Base-by-base conservation (phyloP, 202 grass and related monocot genomes). In the Dendrocalamus latiflorus region DNA sequence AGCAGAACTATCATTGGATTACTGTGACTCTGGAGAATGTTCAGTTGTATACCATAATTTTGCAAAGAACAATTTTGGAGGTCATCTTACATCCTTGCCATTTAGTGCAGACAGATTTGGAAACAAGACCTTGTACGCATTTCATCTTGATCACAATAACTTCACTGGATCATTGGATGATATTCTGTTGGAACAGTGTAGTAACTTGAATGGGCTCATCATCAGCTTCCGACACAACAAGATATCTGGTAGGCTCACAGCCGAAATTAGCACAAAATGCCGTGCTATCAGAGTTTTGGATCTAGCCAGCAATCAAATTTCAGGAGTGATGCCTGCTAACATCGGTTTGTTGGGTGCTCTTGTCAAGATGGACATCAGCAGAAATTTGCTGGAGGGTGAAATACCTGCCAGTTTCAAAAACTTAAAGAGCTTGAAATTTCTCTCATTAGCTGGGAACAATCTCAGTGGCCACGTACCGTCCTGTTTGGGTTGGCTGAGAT, bases 21-120 rank as follows among this genome's bases (percentile, higher is more conserved):
- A 60, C 72, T 83, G 74, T 28, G 21, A 81, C 18, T 86, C 86
- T 61, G 76, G 56, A 77, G 74, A 82, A n/a, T 81, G 77, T 71
- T 86, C 72, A 57, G 48, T 81, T 73, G 87, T 94, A 42, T 97
- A 88, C 63, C 94, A 97, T 81, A 97, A 92, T 85, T 97, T 97
- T 79, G 89, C 82, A 3, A 89, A 90, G 45, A 97, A 97, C 83
- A 90, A 75, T 70, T 87, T 97, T 53, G 77, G 45, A 21, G 94
- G 91, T 28, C 63, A 43, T 64, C 88, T 97, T 57, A 38, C 67
- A 69, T 84, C 85, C 69, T 90, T 97, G 54, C 94, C 91, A 6
- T 18, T 97, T 74, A 60, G 84, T 84, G 70, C 75, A 65, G 71
- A 83, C 28, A 83, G 48, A 72, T 85, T 83, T 81, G 76, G 82